A percentile compares a stretch with the other conserved stretches of the same genome.
Evolutionary conservation across 1,284 basidiomycete species (phyloP).

Genomic region (Somion occarium): DNA sequence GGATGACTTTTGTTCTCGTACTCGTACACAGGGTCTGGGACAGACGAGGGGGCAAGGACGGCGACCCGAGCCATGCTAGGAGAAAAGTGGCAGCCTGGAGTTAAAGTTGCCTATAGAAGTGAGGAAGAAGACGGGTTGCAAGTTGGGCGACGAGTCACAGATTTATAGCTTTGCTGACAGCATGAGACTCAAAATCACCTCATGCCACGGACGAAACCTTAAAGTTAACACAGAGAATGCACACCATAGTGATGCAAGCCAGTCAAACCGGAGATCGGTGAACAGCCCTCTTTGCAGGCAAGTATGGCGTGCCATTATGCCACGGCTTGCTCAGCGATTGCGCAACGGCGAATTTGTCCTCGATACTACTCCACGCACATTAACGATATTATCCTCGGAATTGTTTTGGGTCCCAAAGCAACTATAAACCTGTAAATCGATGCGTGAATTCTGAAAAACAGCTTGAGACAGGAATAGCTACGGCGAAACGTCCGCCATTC

Average conservation of each 20-base stretch:
- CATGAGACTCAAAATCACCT: no score
- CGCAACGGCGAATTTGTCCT: slow-evolving; percentile 2
- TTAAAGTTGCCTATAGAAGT: background rate
- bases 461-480: no score
- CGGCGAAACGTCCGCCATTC: no score
- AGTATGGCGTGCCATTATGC: slow-evolving; percentile 11
- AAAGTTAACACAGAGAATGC: background rate
- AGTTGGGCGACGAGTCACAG: no score
- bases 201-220: background rate
- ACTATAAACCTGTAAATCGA: no score
- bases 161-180: no score
- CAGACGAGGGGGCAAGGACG: slow-evolving; percentile 6
- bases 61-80: slow-evolving; percentile 16
- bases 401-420: no score
- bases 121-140: background rate
- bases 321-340: slow-evolving; percentile 12
- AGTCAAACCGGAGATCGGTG: background rate
- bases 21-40: background rate
- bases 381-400: no score
- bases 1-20: background rate
- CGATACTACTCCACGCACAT: no score
- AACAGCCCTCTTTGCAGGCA: background rate
- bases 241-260: background rate
- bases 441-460: no score
- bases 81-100: background rate